Conservation (phyloP, 2,329 filamentous ascomycete species). For the Hymenoscyphus repandus region DNA sequence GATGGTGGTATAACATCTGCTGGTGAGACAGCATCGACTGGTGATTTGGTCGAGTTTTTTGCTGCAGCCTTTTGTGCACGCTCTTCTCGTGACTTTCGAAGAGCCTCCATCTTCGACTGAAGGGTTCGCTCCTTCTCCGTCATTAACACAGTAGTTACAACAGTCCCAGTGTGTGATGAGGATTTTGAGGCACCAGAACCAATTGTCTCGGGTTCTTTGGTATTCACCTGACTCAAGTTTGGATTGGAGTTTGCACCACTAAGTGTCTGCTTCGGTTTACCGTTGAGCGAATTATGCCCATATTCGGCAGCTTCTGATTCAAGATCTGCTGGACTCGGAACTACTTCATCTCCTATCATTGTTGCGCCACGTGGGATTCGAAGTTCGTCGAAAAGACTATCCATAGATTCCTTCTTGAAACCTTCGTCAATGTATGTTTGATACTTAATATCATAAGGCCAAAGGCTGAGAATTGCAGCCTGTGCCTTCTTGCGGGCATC, state of each 20-base stretch:
- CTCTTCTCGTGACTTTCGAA: slow-evolving; percentile 54
- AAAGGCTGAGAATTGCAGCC: slow-evolving; percentile 61
- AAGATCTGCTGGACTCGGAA: too few species aligned
- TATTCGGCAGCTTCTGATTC: not conserved
- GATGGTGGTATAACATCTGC: slow-evolving; percentile 1
- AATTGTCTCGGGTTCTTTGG: too few species aligned
- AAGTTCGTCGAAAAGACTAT: slow-evolving; percentile 61
- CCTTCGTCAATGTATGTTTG: slow-evolving; percentile 70
- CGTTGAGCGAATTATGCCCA: not conserved
- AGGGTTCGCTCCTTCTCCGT: slow-evolving; percentile 69
- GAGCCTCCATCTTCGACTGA: slow-evolving; percentile 71
- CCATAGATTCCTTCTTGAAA: slow-evolving; percentile 58
- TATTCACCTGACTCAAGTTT: slow-evolving; percentile 36
- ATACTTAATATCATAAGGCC: slow-evolving; percentile 64
- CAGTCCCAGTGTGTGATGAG: slow-evolving; percentile 1
- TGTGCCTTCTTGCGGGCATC: slow-evolving; percentile 50
- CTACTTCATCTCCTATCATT: slow-evolving; percentile 9
- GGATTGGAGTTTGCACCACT: not conserved
- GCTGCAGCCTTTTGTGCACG: slow-evolving; percentile 35
- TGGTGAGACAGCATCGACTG: slow-evolving; percentile 8
- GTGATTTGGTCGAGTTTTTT: slow-evolving; percentile 20
- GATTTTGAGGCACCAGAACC: not conserved
- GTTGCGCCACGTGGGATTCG: slow-evolving; percentile 41
- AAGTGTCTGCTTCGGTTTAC: not conserved
- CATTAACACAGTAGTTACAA: slow-evolving; percentile 34